Evolutionary conservation across 1,284 basidiomycete genomes (phyloP).

Genomic region (Thelephora terrestris): DNA sequence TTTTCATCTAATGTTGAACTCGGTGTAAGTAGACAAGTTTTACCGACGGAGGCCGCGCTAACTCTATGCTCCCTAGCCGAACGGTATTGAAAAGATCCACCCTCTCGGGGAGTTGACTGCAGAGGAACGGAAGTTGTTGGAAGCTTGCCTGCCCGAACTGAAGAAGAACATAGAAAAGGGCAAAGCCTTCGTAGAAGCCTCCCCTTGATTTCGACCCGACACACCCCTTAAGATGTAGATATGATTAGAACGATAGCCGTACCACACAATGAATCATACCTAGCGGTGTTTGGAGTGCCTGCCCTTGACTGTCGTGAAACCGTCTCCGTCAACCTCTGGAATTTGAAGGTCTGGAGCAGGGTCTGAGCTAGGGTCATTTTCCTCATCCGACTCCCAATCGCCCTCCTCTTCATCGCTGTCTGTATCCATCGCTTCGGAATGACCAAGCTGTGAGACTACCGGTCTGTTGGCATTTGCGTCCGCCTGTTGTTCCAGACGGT

Average conservation of each 20-base stretch:
- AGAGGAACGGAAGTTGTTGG: constrained; percentile 80
- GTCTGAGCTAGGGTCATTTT: constrained; percentile 42
- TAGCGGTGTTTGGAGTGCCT: constrained; percentile 42
- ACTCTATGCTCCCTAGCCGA: constrained; percentile 33
- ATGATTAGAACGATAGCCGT: too few species aligned
- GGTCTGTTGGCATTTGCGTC: constrained; percentile 50
- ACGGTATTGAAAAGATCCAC: constrained; percentile 88
- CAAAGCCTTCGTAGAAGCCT: constrained; percentile 55
- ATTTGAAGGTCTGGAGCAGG: constrained; percentile 23
- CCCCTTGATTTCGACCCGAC: neutral
- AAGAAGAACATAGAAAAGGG: constrained; percentile 98
- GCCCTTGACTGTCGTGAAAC: constrained; percentile 73
- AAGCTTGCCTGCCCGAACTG: constrained; percentile 83
- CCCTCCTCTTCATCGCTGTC: constrained; percentile 32
- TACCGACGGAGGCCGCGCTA: constrained; percentile 4
- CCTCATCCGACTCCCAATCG: constrained; percentile 32
- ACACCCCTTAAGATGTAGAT: too few species aligned
- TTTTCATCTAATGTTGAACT: constrained; percentile 90
- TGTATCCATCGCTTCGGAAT: constrained; percentile 26
- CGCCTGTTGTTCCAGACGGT: constrained; percentile 51
- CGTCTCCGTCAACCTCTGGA: constrained; percentile 77
- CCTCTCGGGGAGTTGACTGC: constrained; percentile 67
- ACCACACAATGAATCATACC: constrained; percentile 5
- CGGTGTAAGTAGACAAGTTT: constrained; percentile 49
- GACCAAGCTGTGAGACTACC: constrained; percentile 30